Evolutionary conservation across 768 basidiomycete genomes (phyloP).

Genomic region (Suillus bovinus): DNA sequence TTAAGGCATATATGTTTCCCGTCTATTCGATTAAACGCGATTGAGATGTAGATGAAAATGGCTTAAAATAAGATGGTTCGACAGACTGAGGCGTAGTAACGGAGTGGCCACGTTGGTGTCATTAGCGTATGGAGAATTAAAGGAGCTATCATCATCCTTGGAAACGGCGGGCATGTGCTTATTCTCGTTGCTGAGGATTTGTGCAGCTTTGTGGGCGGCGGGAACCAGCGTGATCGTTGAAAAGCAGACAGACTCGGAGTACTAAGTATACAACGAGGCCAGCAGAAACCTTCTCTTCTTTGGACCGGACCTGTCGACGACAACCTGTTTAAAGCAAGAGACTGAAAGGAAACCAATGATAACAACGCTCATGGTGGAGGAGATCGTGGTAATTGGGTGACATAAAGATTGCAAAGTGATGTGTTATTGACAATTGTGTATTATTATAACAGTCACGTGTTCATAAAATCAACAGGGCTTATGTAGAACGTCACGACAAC

Average conservation of each 20-base stretch:
- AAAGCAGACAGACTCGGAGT: not conserved
- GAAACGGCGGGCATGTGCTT: not conserved
- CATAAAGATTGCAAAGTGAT: not conserved
- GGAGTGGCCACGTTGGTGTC: too few relatives aligned
- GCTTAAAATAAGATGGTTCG: too few relatives aligned
- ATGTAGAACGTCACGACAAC: too few relatives aligned
- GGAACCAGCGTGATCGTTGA: not conserved
- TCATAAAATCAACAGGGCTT: not conserved
- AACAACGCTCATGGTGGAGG: not conserved
- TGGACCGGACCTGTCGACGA: not conserved
- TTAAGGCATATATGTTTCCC: too few relatives aligned
- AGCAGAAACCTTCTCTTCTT: not conserved
- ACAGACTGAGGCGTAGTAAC: not conserved
- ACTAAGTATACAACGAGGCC: not conserved
- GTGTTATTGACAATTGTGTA: too few relatives aligned
- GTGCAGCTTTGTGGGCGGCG: not conserved
- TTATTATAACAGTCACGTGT: too few relatives aligned
- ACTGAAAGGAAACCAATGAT: not conserved
- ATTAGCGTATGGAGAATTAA: not conserved
- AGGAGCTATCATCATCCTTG: not conserved
- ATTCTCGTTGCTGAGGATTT: not conserved
- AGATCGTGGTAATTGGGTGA: not conserved
- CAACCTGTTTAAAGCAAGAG: not conserved
- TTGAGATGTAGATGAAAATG: not conserved
- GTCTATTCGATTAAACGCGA: not conserved